A percentile compares a stretch with the other conserved stretches of the same genome.
Conservation (phyloP, 345 rosid species). For the Brassica cretica region DNA sequence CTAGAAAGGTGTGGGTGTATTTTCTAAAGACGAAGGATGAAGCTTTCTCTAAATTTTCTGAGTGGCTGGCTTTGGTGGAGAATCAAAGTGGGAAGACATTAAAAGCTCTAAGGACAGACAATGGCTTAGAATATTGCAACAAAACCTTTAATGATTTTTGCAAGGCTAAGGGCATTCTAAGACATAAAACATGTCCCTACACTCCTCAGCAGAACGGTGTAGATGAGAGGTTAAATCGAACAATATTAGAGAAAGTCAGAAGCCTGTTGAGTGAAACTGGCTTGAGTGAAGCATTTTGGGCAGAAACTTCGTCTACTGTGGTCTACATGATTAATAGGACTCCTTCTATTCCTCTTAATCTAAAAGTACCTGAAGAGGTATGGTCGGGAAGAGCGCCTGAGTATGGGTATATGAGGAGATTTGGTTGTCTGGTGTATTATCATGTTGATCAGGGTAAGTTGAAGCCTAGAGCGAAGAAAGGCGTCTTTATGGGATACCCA, state of each 20-base stretch:
- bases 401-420: background rate
- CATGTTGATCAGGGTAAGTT: background rate
- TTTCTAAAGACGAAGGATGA: background rate
- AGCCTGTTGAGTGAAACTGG: background rate
- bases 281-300: background rate
- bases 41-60: background rate
- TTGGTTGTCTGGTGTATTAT: background rate
- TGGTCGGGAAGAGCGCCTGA: background rate
- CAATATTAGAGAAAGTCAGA: background rate
- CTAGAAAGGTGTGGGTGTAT: background rate
- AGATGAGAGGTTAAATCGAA: background rate
- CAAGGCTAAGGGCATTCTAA: background rate
- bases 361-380: background rate
- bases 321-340: background rate
- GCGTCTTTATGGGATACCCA: background rate
- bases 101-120: background rate
- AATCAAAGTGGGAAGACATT: background rate
- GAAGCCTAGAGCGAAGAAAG: background rate
- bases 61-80: background rate
- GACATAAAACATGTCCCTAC: background rate
- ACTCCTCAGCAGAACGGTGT: background rate
- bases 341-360: no score
- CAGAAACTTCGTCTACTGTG: background rate
- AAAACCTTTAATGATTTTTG: background rate
- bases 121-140: background rate